Percentiles rank a stretch among this genome's conserved stretches.
Evolutionary conservation across 2,329 filamentous ascomycete genomes (phyloP).

Genomic region (Epichloe gansuensis): DNA sequence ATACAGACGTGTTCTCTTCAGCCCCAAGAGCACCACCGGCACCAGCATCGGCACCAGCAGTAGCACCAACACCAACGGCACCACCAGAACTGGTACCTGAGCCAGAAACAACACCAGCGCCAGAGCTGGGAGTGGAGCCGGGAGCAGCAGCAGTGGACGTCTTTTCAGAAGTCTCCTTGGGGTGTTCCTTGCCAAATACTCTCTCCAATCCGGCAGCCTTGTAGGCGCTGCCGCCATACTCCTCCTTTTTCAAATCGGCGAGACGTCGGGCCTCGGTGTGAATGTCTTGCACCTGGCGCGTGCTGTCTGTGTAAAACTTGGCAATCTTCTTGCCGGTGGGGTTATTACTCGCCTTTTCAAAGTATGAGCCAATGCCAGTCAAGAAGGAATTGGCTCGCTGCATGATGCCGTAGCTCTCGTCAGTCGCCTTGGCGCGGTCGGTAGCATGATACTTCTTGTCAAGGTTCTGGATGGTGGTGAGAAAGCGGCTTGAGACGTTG

Average conservation of each 20-base stretch:
- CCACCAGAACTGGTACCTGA: background rate
- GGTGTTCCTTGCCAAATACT: conserved; percentile 43
- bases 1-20: conserved; percentile 2
- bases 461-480: conserved; percentile 60
- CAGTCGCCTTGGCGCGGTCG: conserved; percentile 73
- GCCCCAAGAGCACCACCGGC: conserved; percentile 6
- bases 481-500: conserved; percentile 72
- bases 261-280: conserved; percentile 82
- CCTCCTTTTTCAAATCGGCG: conserved; percentile 71
- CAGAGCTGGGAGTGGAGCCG: conserved; percentile 1
- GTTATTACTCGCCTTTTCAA: conserved; percentile 81
- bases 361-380: conserved; percentile 70
- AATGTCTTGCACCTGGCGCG: conserved; percentile 87
- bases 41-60: conserved; percentile 1
- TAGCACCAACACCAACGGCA: background rate
- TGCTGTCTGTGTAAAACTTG: conserved; percentile 73
- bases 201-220: conserved; percentile 46
- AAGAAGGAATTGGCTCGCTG: conserved; percentile 55
- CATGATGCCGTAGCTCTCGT: conserved; percentile 73
- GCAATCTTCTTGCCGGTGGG: conserved; percentile 82
- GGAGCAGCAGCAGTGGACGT: conserved; percentile 10
- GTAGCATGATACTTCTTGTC: conserved; percentile 79
- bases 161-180: conserved; percentile 15
- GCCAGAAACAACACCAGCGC: background rate
- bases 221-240: conserved; percentile 46